A percentile compares a stretch with the other conserved stretches of the same genome.
These are phyloP conservation scores for Pholiota adiposa DNA, from an alignment of 1,284 basidiomycete genomes.

Conservation along the genomic window DNA sequence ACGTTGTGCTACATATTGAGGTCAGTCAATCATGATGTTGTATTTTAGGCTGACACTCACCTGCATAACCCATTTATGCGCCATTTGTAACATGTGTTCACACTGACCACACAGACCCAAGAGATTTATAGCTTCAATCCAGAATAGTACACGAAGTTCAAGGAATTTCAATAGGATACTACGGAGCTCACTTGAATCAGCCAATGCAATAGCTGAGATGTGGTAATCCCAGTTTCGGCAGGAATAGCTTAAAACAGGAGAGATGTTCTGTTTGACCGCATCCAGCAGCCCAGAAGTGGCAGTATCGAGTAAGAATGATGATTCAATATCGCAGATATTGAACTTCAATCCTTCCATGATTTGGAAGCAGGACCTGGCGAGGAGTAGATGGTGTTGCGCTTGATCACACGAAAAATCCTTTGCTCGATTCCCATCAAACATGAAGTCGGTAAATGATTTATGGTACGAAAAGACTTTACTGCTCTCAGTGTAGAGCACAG, in stretches of 20 bases:
- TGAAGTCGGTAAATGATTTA: constrained; percentile 11
- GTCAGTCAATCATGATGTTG: no score
- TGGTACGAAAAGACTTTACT: constrained; percentile 10
- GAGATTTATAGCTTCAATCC: no score
- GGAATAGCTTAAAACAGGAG: no score
- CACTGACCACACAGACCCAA: not conserved
- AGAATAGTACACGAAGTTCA: no score
- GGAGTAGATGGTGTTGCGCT: not conserved
- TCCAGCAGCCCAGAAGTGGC: no score
- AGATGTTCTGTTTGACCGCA: no score
- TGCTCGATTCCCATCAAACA: constrained; percentile 5
- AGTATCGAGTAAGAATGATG: constrained; percentile 14
- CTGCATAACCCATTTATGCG: not conserved
- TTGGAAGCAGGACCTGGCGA: constrained; percentile 18
- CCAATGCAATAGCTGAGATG: no score
- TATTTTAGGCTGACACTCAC: not conserved
- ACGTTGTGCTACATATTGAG: no score
- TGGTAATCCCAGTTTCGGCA: no score
- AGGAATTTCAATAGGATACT: no score
- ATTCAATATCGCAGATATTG: constrained; percentile 22
- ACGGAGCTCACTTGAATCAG: no score
- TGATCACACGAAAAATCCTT: constrained; percentile 10
- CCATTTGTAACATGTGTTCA: not conserved
- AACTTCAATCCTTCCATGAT: constrained; percentile 20
- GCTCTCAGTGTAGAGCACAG: constrained; percentile 8